These are phyloP conservation scores for Colletotrichum eleusines DNA, from an alignment of 2,329 filamentous ascomycete species.

Conservation along the genomic window DNA sequence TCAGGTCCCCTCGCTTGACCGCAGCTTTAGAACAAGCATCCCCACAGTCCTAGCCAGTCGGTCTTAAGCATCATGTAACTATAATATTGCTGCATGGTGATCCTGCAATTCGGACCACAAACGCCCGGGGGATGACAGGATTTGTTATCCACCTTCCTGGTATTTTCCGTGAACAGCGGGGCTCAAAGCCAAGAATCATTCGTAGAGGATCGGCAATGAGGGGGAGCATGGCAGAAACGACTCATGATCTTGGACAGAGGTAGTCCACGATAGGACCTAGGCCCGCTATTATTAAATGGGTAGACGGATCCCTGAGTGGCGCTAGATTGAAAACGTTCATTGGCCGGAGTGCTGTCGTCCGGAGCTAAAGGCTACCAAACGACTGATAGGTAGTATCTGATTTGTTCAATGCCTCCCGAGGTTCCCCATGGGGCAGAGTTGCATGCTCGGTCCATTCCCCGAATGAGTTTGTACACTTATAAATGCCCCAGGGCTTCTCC, in stretches of 20 bases:
- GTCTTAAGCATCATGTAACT: not conserved
- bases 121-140: not conserved
- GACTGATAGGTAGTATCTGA: not conserved
- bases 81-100: not conserved
- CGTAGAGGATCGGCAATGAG: not conserved
- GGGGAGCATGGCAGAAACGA: not conserved
- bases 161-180: not conserved
- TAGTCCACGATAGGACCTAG: not conserved
- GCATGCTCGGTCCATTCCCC: not conserved
- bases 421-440: slow-evolving; percentile 1
- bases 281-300: not conserved
- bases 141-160: not conserved
- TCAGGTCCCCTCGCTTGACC: not conserved
- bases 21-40: not conserved
- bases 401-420: not conserved
- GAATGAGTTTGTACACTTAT: not conserved
- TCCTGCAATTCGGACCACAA: not conserved
- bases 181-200: not conserved
- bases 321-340: not conserved
- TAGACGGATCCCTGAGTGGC: not conserved
- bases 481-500: not conserved
- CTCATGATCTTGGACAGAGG: not conserved
- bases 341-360: not conserved
- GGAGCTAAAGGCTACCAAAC: not conserved
- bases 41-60: not conserved